Conservation (phyloP, 805 yeast genomes). For the Candida parachauliodes region DNA sequence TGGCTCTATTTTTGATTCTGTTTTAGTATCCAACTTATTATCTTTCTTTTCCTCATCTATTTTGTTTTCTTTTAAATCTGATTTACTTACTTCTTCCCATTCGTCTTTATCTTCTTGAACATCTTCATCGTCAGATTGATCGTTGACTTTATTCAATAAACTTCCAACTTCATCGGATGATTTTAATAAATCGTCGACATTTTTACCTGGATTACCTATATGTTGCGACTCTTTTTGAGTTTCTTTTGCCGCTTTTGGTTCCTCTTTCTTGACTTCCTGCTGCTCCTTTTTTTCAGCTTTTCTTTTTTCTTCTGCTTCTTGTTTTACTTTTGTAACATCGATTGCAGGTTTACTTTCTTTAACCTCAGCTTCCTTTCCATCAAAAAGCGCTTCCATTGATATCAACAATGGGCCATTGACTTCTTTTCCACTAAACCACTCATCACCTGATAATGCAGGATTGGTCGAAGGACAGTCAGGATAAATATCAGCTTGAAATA, state of each 20-base stretch:
- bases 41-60: background rate
- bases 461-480: slow-evolving; percentile 83
- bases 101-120: slow-evolving; percentile 25
- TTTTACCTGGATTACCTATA: slow-evolving; percentile 14
- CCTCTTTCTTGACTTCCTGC: slow-evolving; percentile 7
- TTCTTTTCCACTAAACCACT: slow-evolving; percentile 75
- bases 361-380: slow-evolving; percentile 61
- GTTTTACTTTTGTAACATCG: slow-evolving; percentile 23
- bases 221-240: slow-evolving; percentile 11
- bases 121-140: slow-evolving; percentile 38
- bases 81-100: slow-evolving; percentile 38
- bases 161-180: slow-evolving; percentile 31
- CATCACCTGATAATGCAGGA: slow-evolving; percentile 76
- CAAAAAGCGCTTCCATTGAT: slow-evolving; percentile 72
- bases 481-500: slow-evolving; percentile 87
- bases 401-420: slow-evolving; percentile 81
- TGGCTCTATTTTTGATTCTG: slow-evolving; percentile 14
- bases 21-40: slow-evolving; percentile 12
- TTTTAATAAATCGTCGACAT: slow-evolving; percentile 38
- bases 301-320: slow-evolving; percentile 18
- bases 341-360: slow-evolving; percentile 37
- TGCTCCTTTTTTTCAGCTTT: slow-evolving; percentile 15
- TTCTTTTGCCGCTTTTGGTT: slow-evolving; percentile 8
- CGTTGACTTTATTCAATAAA: slow-evolving; percentile 36
- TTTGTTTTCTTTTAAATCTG: slow-evolving; percentile 14